These are phyloP conservation scores for Psophocarpus tetragonolobus DNA, from an alignment of 306 rosid genomes.

Conservation along the genomic window DNA sequence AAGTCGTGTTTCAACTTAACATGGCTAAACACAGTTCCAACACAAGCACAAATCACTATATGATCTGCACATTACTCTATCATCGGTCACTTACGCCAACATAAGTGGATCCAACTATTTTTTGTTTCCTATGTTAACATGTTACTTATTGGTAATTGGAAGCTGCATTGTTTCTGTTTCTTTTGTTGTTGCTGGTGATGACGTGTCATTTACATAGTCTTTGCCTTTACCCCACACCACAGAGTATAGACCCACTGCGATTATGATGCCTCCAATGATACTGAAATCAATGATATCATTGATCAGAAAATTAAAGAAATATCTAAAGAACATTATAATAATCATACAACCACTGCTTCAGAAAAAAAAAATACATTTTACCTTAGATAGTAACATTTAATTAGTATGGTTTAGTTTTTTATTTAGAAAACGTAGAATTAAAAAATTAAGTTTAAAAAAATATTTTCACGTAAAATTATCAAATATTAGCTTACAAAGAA, in stretches of 20 bases:
- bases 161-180: conserved; percentile 30
- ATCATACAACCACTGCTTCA: background rate
- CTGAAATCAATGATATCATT: conserved; percentile 24
- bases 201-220: conserved; percentile 35
- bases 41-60: conserved; percentile 1
- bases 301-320: background rate
- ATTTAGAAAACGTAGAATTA: background rate
- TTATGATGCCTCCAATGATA: conserved; percentile 58
- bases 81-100: background rate
- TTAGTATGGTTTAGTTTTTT: background rate
- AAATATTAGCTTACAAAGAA: background rate
- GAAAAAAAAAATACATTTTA: background rate
- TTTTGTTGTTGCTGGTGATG: background rate
- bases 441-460: background rate
- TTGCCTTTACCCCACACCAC: conserved; percentile 85
- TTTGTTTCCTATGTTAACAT: background rate
- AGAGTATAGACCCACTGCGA: conserved; percentile 66
- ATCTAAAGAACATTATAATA: background rate
- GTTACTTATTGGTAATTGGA: conserved; percentile 26
- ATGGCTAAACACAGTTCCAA: conserved; percentile 19
- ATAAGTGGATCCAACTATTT: background rate
- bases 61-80: background rate
- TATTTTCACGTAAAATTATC: background rate
- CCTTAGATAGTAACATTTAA: background rate
- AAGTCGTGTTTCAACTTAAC: conserved; percentile 1